Conservation (phyloP, 768 basidiomycete species). For the Mycena filopes region DNA sequence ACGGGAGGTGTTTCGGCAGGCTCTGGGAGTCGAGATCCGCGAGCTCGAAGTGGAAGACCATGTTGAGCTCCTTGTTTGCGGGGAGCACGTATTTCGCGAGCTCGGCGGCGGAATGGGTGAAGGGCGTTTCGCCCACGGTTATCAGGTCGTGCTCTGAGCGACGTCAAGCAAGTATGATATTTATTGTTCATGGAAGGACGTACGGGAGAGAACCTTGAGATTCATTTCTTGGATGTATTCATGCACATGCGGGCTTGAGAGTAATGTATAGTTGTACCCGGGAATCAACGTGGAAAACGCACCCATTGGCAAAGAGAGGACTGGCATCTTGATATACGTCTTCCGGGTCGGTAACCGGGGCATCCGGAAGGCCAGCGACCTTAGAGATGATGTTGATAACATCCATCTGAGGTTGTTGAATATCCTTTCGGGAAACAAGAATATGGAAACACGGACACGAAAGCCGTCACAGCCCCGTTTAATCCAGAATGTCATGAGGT, state of each 20-base stretch:
- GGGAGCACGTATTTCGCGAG: conserved; percentile 69
- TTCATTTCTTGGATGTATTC: conserved; percentile 78
- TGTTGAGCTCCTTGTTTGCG: conserved; percentile 67
- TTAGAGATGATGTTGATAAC: conserved; percentile 79
- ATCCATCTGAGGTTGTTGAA: conserved; percentile 60
- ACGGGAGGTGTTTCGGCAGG: conserved; percentile 48
- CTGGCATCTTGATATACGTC: conserved; percentile 65
- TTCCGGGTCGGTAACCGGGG: conserved; percentile 61
- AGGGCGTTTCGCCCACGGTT: conserved; percentile 74
- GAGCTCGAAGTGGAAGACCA: conserved; percentile 73
- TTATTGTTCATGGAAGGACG: no score
- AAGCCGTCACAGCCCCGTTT: conserved; percentile 81
- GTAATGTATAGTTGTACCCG: background rate
- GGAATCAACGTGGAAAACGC: conserved; percentile 21
- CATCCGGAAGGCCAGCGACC: conserved; percentile 71
- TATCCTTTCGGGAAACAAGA: background rate
- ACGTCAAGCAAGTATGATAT: conserved; percentile 3
- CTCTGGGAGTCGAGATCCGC: conserved; percentile 66
- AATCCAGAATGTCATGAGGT: conserved; percentile 81
- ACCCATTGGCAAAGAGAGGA: conserved; percentile 71
- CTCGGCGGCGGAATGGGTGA: conserved; percentile 61
- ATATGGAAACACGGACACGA: conserved; percentile 54
- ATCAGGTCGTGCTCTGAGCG: conserved; percentile 63
- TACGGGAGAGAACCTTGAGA: conserved; percentile 66
- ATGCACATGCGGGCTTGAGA: conserved; percentile 67